A percentile compares a stretch with the other conserved stretches of the same genome.
Conservation (phyloP, 169 alveolate species). For the Babesia ovis region DNA sequence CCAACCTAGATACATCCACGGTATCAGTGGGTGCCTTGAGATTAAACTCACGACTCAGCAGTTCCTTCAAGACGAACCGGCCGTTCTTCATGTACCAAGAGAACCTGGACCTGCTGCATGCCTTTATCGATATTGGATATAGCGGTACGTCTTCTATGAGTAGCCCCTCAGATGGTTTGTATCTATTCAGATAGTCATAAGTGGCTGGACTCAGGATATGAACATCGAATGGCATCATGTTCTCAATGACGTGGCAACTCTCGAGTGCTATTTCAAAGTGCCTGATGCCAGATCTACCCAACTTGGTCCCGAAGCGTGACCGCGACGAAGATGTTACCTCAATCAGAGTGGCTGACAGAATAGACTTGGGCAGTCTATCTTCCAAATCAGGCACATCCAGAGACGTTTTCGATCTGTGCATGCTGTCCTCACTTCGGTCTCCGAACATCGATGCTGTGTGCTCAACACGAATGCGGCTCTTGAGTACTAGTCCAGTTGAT, state of each 20-base stretch:
- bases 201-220: slow-evolving; percentile 47
- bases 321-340: slow-evolving; percentile 43
- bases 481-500: neutral
- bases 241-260: slow-evolving; percentile 59
- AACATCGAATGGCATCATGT: slow-evolving; percentile 67
- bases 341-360: slow-evolving; percentile 47
- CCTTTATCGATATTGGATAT: slow-evolving; percentile 44
- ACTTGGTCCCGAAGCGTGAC: slow-evolving; percentile 23
- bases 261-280: slow-evolving; percentile 59
- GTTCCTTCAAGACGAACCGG: slow-evolving; percentile 51
- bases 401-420: neutral
- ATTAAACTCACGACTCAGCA: slow-evolving; percentile 42
- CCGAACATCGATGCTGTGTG: neutral
- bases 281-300: slow-evolving; percentile 30
- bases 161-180: neutral
- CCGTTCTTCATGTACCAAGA: slow-evolving; percentile 56
- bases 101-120: slow-evolving; percentile 43
- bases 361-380: slow-evolving; percentile 17
- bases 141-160: neutral
- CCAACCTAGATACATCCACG: slow-evolving; percentile 10
- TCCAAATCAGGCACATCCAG: neutral
- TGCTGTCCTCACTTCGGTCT: neutral
- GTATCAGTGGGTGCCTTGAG: slow-evolving; percentile 39
- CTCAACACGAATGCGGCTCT: neutral
- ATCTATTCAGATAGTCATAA: slow-evolving; percentile 18